Evolutionary conservation across 805 yeast species (phyloP).

Genomic region (Hanseniaspora guilliermondii): DNA sequence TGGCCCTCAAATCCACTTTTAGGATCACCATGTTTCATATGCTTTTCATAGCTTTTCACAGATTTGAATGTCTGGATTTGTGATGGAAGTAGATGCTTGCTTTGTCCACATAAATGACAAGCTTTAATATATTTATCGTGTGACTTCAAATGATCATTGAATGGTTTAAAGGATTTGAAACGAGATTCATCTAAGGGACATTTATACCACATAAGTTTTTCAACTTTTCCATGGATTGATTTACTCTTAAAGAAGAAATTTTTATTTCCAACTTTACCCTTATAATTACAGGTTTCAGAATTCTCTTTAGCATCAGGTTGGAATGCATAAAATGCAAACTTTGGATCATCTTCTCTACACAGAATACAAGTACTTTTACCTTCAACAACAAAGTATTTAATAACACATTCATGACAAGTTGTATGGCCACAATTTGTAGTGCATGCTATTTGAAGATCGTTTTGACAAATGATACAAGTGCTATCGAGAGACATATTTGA

Average conservation of each 20-base stretch:
- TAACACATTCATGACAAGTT: constrained; percentile 70
- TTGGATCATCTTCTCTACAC: constrained; percentile 40
- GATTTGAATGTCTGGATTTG: constrained; percentile 52
- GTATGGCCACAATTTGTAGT: constrained; percentile 73
- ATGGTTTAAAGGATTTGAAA: constrained; percentile 41
- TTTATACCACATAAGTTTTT: constrained; percentile 38
- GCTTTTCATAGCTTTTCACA: constrained; percentile 50
- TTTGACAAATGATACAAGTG: constrained; percentile 76
- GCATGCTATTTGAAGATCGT: constrained; percentile 49
- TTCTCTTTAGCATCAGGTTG: neutral
- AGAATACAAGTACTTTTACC: constrained; percentile 63
- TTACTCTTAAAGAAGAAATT: constrained; percentile 50
- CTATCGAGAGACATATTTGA: neutral
- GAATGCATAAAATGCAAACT: constrained; percentile 15
- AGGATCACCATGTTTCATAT: constrained; percentile 61
- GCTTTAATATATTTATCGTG: constrained; percentile 43
- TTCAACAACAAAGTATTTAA: constrained; percentile 73
- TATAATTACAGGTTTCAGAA: neutral
- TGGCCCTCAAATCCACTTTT: constrained; percentile 69
- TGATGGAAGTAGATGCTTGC: constrained; percentile 61
- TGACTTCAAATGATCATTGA: constrained; percentile 53
- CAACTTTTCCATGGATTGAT: constrained; percentile 36
- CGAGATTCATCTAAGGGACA: constrained; percentile 42
- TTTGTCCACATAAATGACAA: constrained; percentile 67
- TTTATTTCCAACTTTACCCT: constrained; percentile 14